These are phyloP conservation scores for Plasmodium cynomolgi DNA, from an alignment of 169 alveolate genomes.

Conservation along the genomic window DNA sequence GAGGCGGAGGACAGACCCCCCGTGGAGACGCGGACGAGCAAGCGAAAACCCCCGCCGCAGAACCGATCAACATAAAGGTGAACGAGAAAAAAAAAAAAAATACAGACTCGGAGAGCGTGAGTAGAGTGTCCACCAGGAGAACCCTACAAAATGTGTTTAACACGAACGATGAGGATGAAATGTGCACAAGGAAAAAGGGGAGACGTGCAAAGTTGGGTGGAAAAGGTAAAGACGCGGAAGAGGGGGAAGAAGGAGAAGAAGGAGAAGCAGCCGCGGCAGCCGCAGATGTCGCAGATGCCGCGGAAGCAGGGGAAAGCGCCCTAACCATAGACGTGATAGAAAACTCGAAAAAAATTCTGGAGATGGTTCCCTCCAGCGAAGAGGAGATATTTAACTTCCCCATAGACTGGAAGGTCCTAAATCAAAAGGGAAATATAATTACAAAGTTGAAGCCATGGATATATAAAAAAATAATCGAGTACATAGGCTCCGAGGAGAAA, in stretches of 20 bases:
- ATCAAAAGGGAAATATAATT: slow-evolving; percentile 74
- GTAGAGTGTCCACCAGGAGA: not conserved
- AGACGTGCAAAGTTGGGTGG: slow-evolving; percentile 54
- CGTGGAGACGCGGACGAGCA: not conserved
- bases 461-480: slow-evolving; percentile 82
- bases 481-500: slow-evolving; percentile 88
- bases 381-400: slow-evolving; percentile 79
- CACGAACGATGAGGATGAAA: slow-evolving; percentile 52
- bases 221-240: slow-evolving; percentile 9
- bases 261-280: not conserved
- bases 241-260: not conserved
- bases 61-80: slow-evolving; percentile 34
- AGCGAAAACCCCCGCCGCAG: slow-evolving; percentile 1
- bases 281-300: too few species aligned
- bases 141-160: slow-evolving; percentile 6
- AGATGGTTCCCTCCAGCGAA: slow-evolving; percentile 77
- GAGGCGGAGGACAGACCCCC: not conserved
- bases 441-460: slow-evolving; percentile 87
- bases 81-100: slow-evolving; percentile 15
- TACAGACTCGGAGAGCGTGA: not conserved
- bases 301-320: slow-evolving; percentile 10
- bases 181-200: slow-evolving; percentile 19
- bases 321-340: slow-evolving; percentile 7
- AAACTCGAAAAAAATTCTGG: slow-evolving; percentile 41
- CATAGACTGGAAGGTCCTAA: slow-evolving; percentile 82